Percentiles rank a stretch among this genome's conserved stretches.
Conservation (phyloP, 495 filamentous ascomycete genomes). For the Apodospora peruviana region DNA sequence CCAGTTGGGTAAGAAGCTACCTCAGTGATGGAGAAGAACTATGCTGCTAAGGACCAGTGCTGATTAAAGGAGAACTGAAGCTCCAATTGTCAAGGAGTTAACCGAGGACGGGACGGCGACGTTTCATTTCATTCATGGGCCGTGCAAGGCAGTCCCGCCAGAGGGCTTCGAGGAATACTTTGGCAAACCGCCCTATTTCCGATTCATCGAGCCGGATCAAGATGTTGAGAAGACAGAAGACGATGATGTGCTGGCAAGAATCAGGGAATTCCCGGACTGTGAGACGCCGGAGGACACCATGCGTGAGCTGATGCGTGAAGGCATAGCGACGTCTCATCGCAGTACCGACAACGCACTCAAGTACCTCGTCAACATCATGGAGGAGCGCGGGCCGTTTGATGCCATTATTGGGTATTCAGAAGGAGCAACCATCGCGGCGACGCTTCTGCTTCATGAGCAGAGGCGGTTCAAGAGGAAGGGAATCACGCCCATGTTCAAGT, state of each 20-base stretch:
- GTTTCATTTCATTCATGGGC: slow-evolving; percentile 44
- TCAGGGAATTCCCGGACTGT: slow-evolving; percentile 45
- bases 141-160: slow-evolving; percentile 41
- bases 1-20: slow-evolving; percentile 41
- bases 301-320: slow-evolving; percentile 46
- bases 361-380: slow-evolving; percentile 41
- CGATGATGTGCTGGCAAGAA: slow-evolving; percentile 42
- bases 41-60: neutral
- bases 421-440: slow-evolving; percentile 53
- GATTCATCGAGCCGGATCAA: slow-evolving; percentile 45
- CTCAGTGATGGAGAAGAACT: neutral
- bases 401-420: slow-evolving; percentile 58
- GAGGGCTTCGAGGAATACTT: slow-evolving; percentile 49
- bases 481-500: slow-evolving; percentile 46
- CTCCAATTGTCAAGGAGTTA: slow-evolving; percentile 43
- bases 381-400: slow-evolving; percentile 46
- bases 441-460: slow-evolving; percentile 49
- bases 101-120: slow-evolving; percentile 36
- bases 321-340: slow-evolving; percentile 35
- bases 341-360: slow-evolving; percentile 39
- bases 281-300: slow-evolving; percentile 44
- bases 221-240: slow-evolving; percentile 31
- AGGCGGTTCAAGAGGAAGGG: slow-evolving; percentile 39
- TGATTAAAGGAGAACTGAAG: slow-evolving; percentile 12
- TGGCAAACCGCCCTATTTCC: slow-evolving; percentile 43